These are phyloP conservation scores for Diaporthe citrichinensis DNA, from an alignment of 2,329 filamentous ascomycete species.

Conservation along the genomic window DNA sequence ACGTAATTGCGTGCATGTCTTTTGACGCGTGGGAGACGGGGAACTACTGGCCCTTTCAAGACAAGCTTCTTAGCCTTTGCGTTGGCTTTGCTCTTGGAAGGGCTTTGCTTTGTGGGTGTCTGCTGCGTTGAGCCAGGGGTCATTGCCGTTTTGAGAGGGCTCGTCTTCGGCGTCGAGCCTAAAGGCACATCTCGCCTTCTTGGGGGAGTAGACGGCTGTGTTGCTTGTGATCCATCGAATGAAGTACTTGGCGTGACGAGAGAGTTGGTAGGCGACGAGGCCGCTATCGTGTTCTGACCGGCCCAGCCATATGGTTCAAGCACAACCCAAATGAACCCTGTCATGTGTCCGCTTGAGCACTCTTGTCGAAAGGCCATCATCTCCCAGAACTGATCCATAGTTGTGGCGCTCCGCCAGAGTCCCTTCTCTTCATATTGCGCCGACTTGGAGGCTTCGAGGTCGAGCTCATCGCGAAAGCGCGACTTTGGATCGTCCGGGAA, in stretches of 20 bases:
- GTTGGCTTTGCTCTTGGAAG: conserved; percentile 36
- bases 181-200: conserved; percentile 44
- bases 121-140: conserved; percentile 53
- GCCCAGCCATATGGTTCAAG: conserved; percentile 69
- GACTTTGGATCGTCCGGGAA: conserved; percentile 98
- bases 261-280: conserved; percentile 36
- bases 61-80: conserved; percentile 62
- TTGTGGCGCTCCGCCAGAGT: conserved; percentile 86
- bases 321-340: conserved; percentile 95
- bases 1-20: conserved; percentile 66
- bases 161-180: conserved; percentile 45
- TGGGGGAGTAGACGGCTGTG: conserved; percentile 51
- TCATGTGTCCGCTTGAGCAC: conserved; percentile 91
- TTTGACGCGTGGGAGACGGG: conserved; percentile 77
- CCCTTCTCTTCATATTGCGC: conserved; percentile 69
- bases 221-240: conserved; percentile 44
- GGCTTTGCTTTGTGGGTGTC: conserved; percentile 45
- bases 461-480: conserved; percentile 88
- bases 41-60: conserved; percentile 71
- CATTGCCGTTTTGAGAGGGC: conserved; percentile 43
- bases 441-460: conserved; percentile 80
- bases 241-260: conserved; percentile 50
- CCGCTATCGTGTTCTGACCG: conserved; percentile 39
- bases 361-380: conserved; percentile 98
- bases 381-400: conserved; percentile 96